Evolutionary conservation across 192 early-diverging fungal genomes (phyloP).

Genomic region (Coemansia sp.): DNA sequence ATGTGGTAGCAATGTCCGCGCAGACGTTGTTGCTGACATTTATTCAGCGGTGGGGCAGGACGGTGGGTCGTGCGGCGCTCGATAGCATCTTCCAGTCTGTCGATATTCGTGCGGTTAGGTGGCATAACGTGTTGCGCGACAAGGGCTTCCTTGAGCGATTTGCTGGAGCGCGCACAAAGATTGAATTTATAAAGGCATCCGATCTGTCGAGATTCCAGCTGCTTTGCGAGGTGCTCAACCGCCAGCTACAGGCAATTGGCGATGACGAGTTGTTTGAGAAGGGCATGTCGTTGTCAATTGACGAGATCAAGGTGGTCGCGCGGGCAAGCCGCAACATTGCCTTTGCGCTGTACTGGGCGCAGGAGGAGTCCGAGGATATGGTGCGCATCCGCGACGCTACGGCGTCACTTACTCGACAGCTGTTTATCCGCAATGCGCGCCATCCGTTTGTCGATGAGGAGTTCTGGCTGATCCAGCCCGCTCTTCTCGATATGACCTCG

Average conservation of each 20-base stretch:
- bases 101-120: slow-evolving; percentile 46
- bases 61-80: slow-evolving; percentile 37
- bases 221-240: slow-evolving; percentile 73
- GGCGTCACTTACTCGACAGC: slow-evolving; percentile 71
- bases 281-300: slow-evolving; percentile 33
- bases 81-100: slow-evolving; percentile 48
- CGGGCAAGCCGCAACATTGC: slow-evolving; percentile 64
- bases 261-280: slow-evolving; percentile 87
- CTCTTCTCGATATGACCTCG: slow-evolving; percentile 47
- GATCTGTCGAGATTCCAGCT: slow-evolving; percentile 58
- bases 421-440: slow-evolving; percentile 56
- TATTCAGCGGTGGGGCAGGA: slow-evolving; percentile 48
- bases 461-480: slow-evolving; percentile 48
- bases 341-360: slow-evolving; percentile 74
- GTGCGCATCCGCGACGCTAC: slow-evolving; percentile 63
- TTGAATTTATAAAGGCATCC: slow-evolving; percentile 27
- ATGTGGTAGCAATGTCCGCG: slow-evolving; percentile 7
- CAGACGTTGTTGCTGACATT: slow-evolving; percentile 43
- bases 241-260: slow-evolving; percentile 74
- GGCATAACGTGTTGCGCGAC: slow-evolving; percentile 30
- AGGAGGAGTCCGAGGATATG: slow-evolving; percentile 43
- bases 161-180: slow-evolving; percentile 26
- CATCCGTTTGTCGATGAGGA: slow-evolving; percentile 46
- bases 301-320: slow-evolving; percentile 30
- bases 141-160: slow-evolving; percentile 32